Percentiles rank a stretch among this genome's conserved stretches.
Conservation (phyloP, 208 protist genomes). For the Pavlovales sp. region DNA sequence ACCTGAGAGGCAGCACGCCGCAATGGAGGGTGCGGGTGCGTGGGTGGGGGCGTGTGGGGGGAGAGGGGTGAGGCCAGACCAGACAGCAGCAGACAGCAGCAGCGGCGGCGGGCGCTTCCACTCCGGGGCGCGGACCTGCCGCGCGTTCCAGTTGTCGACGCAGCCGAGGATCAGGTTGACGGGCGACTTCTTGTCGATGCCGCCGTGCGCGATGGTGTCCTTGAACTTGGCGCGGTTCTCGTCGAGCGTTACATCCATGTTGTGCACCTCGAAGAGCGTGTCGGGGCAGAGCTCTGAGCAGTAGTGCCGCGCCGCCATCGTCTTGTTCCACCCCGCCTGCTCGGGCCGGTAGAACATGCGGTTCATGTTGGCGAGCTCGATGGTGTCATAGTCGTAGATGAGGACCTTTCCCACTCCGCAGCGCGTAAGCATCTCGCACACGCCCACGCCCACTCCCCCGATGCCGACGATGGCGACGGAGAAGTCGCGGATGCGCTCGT, state of each 20-base stretch:
- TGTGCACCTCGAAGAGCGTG: slow-evolving; percentile 28
- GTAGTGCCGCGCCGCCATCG: slow-evolving; percentile 29
- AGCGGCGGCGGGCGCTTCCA: too few relatives aligned
- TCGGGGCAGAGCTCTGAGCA: slow-evolving; percentile 46
- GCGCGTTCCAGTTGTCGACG: slow-evolving; percentile 46
- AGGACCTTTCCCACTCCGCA: slow-evolving; percentile 91
- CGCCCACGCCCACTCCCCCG: slow-evolving; percentile 84
- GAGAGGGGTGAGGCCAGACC: too few relatives aligned
- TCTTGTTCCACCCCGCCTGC: slow-evolving; percentile 45
- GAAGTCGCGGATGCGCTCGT: slow-evolving; percentile 80
- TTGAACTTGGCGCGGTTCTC: slow-evolving; percentile 24
- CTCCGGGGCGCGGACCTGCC: too few relatives aligned
- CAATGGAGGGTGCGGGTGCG: too few relatives aligned
- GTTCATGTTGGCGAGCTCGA: slow-evolving; percentile 95
- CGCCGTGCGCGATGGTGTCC: slow-evolving; percentile 5
- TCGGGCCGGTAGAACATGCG: slow-evolving; percentile 63
- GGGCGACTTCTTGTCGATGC: slow-evolving; percentile 5
- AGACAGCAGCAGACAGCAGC: too few relatives aligned
- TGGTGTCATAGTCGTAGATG: slow-evolving; percentile 92
- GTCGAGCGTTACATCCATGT: slow-evolving; percentile 38
- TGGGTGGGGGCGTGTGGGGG: too few relatives aligned
- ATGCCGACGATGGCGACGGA: slow-evolving; percentile 84
- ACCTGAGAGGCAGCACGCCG: too few relatives aligned
- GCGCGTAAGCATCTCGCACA: slow-evolving; percentile 88
- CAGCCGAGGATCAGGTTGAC: slow-evolving; percentile 48